phyloP scores from a whole-genome alignment of 176 grass and related monocot genomes.

The Cenchrus fungigraminus region DNA sequence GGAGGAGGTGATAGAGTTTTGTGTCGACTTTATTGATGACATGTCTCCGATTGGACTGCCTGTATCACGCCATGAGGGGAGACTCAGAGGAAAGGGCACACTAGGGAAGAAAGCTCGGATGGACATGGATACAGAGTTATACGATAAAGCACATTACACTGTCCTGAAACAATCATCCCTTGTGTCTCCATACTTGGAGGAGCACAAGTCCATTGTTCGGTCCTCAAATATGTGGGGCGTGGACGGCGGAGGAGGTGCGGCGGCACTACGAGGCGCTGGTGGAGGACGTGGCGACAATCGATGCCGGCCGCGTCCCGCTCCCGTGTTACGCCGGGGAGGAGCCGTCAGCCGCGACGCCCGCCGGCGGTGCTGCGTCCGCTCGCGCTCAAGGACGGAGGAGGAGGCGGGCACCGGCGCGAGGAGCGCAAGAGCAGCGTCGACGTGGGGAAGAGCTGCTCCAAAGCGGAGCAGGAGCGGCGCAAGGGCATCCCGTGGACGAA shows the following conservation, averaged over 20 bases:
- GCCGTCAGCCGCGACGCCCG: conserved; percentile 34
- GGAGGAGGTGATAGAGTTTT: too few species aligned
- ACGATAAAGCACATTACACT: too few species aligned
- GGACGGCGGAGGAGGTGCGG: conserved; percentile 72
- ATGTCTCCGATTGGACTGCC: too few species aligned
- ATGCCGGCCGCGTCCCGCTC: conserved; percentile 73
- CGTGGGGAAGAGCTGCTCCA: conserved; percentile 72
- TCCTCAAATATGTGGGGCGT: conserved; percentile 11
- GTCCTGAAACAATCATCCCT: too few species aligned
- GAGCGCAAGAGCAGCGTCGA: conserved; percentile 50
- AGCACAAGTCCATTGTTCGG: too few species aligned
- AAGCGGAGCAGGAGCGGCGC: conserved; percentile 88
- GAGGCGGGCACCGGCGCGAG: conserved; percentile 42
- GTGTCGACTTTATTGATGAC: too few species aligned
- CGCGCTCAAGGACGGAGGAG: conserved; percentile 26
- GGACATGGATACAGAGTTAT: too few species aligned
- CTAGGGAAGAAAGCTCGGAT: too few species aligned
- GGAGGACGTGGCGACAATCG: conserved; percentile 87
- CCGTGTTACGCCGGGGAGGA: conserved; percentile 67
- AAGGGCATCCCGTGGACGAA: conserved; percentile 99
- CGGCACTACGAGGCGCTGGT: conserved; percentile 78
- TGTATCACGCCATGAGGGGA: too few species aligned
- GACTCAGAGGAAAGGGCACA: too few species aligned
- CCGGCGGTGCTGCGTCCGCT: neutral
- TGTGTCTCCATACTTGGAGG: too few species aligned